These are phyloP conservation scores for Citropsis articulata DNA, from an alignment of 345 rosid genomes.

Conservation along the genomic window DNA sequence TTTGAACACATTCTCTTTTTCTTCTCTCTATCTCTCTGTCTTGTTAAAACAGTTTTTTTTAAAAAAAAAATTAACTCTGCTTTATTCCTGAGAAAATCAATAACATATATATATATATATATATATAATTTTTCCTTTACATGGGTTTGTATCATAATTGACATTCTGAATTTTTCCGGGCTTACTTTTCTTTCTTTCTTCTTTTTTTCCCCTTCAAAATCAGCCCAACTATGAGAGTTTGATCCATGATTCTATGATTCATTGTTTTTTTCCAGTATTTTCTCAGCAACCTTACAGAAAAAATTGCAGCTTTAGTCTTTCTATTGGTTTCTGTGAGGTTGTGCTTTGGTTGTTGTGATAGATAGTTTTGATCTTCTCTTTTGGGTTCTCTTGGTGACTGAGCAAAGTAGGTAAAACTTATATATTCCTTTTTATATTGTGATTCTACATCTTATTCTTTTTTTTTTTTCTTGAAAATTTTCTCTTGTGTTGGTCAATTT, in stretches of 20 bases:
- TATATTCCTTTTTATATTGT: conserved; percentile 11
- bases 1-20: conserved; percentile 12
- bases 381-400: conserved; percentile 16
- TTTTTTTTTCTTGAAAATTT: not conserved
- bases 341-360: not conserved
- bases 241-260: conserved; percentile 4
- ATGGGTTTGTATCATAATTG: conserved; percentile 5
- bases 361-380: conserved; percentile 8
- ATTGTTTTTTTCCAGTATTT: not conserved
- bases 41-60: not conserved
- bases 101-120: not conserved
- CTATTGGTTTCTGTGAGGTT: not conserved
- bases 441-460: not conserved
- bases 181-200: not conserved
- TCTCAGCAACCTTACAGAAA: not conserved
- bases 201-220: not conserved
- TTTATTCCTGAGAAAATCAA: conserved; percentile 4
- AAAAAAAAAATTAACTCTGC: not conserved
- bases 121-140: no score
- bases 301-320: not conserved
- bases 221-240: not conserved
- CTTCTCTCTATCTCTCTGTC: conserved; percentile 6
- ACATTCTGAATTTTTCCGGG: not conserved
- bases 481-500: not conserved
- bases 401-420: conserved; percentile 23